These are phyloP conservation scores for Symmetrospora coprosmae DNA, from an alignment of 768 basidiomycete genomes.

Conservation along the genomic window DNA sequence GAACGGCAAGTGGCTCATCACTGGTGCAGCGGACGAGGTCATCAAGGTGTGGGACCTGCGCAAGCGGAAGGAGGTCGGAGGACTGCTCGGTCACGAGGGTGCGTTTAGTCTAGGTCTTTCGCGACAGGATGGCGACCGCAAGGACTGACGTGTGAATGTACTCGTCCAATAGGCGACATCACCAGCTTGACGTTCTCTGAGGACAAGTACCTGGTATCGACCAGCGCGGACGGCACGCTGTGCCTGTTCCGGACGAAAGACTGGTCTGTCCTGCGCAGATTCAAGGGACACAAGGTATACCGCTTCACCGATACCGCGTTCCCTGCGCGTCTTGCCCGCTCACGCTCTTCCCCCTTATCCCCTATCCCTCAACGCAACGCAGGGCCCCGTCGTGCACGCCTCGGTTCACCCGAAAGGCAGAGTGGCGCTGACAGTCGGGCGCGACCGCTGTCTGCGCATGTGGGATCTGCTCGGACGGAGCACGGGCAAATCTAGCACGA, in stretches of 20 bases:
- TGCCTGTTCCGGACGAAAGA: slow-evolving; percentile 83
- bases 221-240: slow-evolving; percentile 82
- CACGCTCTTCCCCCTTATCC: neutral
- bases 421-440: slow-evolving; percentile 77
- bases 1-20: neutral
- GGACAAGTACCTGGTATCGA: slow-evolving; percentile 73
- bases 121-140: neutral
- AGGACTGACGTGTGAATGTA: neutral
- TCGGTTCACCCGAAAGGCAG: slow-evolving; percentile 88
- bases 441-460: slow-evolving; percentile 79
- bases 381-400: slow-evolving; percentile 69
- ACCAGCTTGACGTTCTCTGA: slow-evolving; percentile 75
- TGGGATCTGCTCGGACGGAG: slow-evolving; percentile 81
- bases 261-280: slow-evolving; percentile 71
- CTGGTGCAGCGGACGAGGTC: slow-evolving; percentile 84
- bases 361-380: neutral
- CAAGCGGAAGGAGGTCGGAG: slow-evolving; percentile 82
- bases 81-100: slow-evolving; percentile 58
- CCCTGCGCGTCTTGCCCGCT: neutral
- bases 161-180: slow-evolving; percentile 56
- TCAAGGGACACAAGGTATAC: slow-evolving; percentile 71
- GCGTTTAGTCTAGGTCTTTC: neutral
- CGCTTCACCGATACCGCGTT: neutral
- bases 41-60: slow-evolving; percentile 93
- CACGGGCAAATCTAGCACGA: slow-evolving; percentile 41